These are phyloP conservation scores for Coemansia sp. DNA, from an alignment of 192 early-diverging fungal genomes.

Conservation along the genomic window DNA sequence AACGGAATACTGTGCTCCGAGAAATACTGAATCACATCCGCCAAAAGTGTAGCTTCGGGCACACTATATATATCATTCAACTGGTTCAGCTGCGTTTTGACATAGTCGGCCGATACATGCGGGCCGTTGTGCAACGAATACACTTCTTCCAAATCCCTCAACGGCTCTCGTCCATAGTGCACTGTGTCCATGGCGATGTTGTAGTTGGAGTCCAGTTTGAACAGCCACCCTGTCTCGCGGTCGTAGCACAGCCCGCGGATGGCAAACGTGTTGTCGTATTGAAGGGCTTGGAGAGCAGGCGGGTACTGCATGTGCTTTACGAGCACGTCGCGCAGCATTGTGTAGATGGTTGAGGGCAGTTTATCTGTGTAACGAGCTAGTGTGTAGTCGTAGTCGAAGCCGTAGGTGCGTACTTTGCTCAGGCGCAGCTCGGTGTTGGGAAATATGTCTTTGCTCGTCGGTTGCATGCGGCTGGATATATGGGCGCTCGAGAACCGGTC, in stretches of 20 bases:
- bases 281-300: conserved; percentile 27
- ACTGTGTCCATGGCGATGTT: conserved; percentile 61
- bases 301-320: conserved; percentile 59
- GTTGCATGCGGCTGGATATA: conserved; percentile 21
- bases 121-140: conserved; percentile 58
- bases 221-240: conserved; percentile 62
- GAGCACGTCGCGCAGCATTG: conserved; percentile 58
- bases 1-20: conserved; percentile 57
- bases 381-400: conserved; percentile 68
- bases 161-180: conserved; percentile 58
- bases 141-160: conserved; percentile 56
- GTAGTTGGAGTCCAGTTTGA: conserved; percentile 63
- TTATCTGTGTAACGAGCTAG: conserved; percentile 60
- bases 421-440: conserved; percentile 61
- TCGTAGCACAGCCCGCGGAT: conserved; percentile 63
- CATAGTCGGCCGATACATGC: conserved; percentile 61
- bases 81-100: conserved; percentile 58
- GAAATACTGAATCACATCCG: conserved; percentile 64
- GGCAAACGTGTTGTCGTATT: conserved; percentile 60
- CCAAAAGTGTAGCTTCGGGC: conserved; percentile 58
- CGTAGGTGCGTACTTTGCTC: conserved; percentile 57
- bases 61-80: conserved; percentile 63
- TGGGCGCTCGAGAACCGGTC: conserved; percentile 25
- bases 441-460: conserved; percentile 51
- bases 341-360: conserved; percentile 60